Conservation (phyloP, 768 basidiomycete genomes). For the Leucocoprinus sp. region DNA sequence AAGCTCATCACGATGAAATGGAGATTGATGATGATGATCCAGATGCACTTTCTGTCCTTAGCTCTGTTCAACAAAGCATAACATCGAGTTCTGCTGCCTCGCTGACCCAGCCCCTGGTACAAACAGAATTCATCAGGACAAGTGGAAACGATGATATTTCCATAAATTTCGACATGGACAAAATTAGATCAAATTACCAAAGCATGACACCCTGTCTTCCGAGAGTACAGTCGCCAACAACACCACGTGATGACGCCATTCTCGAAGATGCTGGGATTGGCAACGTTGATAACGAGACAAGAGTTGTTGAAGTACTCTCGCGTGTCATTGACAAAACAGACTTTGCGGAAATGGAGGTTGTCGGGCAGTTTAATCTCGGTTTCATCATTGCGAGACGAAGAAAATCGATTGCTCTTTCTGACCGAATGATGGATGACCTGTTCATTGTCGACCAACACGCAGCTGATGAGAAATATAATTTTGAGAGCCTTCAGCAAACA, state of each 20-base stretch:
- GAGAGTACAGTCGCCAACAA: not conserved
- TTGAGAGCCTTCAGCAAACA: conserved; percentile 87
- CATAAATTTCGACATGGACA: conserved; percentile 22
- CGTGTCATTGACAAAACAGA: conserved; percentile 84
- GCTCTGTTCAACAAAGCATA: conserved; percentile 12
- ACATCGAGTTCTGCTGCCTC: conserved; percentile 10
- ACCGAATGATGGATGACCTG: conserved; percentile 61
- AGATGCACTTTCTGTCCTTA: conserved; percentile 16
- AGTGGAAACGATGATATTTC: conserved; percentile 20
- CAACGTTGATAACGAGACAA: conserved; percentile 41
- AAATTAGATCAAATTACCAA: conserved; percentile 15
- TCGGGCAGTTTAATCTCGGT: conserved; percentile 95
- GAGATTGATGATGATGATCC: conserved; percentile 16
- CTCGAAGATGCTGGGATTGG: conserved; percentile 30
- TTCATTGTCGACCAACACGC: conserved; percentile 98
- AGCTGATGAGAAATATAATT: conserved; percentile 97
- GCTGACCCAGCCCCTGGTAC: conserved; percentile 12
- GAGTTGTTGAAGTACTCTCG: conserved; percentile 59
- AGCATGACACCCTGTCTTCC: not conserved
- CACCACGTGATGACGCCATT: not conserved
- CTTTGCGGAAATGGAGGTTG: conserved; percentile 72
- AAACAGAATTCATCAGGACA: conserved; percentile 35
- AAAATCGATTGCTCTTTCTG: conserved; percentile 14
- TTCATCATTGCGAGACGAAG: conserved; percentile 81
- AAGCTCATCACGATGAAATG: not conserved